Evolutionary conservation across 2,329 filamentous ascomycete species (phyloP).

Genomic region (Colletotrichum shisoi): DNA sequence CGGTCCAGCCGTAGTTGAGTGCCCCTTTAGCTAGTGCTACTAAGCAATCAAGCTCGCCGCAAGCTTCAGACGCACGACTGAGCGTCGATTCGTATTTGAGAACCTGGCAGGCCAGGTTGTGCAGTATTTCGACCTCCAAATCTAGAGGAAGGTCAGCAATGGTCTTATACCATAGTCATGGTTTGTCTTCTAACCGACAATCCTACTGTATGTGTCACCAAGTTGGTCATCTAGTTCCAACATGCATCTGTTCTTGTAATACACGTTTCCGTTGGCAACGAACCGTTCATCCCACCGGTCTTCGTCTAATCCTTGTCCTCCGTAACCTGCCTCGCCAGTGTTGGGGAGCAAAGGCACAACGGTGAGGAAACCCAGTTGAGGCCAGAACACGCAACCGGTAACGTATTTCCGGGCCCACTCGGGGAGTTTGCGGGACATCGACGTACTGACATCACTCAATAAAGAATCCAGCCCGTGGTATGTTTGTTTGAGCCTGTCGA

Average conservation of each 20-base stretch:
- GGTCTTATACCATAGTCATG: background rate
- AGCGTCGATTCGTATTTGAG: conserved; percentile 74
- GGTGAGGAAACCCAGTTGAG: conserved; percentile 89
- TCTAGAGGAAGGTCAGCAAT: conserved; percentile 58
- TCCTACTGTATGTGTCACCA: conserved; percentile 84
- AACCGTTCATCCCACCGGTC: conserved; percentile 83
- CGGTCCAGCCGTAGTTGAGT: conserved; percentile 72
- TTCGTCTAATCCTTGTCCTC: conserved; percentile 63
- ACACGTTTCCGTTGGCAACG: conserved; percentile 71
- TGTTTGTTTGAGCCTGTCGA: conserved; percentile 79
- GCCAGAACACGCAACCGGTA: conserved; percentile 85
- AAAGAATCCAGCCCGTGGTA: conserved; percentile 82
- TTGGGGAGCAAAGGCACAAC: conserved; percentile 61
- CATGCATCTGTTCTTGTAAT: conserved; percentile 89
- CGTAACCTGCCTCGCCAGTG: conserved; percentile 67
- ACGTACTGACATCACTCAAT: conserved; percentile 70
- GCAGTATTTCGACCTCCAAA: conserved; percentile 86
- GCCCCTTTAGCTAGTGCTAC: conserved; percentile 83
- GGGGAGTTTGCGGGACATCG: conserved; percentile 71
- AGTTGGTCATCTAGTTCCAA: conserved; percentile 79
- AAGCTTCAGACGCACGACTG: conserved; percentile 74
- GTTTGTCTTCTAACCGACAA: conserved; percentile 69
- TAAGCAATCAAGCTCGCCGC: conserved; percentile 86
- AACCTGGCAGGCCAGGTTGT: conserved; percentile 75
- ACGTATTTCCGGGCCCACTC: conserved; percentile 62